Evolutionary conservation across 768 basidiomycete species (phyloP).

Genomic region (Daedaleopsis nitida): DNA sequence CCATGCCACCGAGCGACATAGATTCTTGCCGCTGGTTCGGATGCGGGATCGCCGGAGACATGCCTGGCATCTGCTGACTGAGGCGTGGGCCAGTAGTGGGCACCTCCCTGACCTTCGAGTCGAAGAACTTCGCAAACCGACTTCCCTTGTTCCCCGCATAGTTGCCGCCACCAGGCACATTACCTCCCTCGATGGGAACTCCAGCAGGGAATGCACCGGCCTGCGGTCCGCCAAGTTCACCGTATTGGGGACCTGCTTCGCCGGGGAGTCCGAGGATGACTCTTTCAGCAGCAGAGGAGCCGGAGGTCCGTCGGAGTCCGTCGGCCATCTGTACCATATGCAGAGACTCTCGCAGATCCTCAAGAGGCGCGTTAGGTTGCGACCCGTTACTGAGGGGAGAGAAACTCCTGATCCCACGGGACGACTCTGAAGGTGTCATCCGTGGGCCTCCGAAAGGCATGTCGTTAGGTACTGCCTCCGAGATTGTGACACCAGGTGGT

Average conservation of each 20-base stretch:
- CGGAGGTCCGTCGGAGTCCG: constrained; percentile 22
- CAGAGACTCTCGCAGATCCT: constrained; percentile 25
- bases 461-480: constrained; percentile 5
- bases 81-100: constrained; percentile 34
- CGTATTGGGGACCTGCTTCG: constrained; percentile 16
- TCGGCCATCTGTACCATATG: constrained; percentile 24
- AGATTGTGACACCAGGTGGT: constrained; percentile 2
- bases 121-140: constrained; percentile 87
- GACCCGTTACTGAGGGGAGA: constrained; percentile 28
- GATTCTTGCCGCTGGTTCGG: constrained; percentile 50
- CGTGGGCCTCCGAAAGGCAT: constrained; percentile 17
- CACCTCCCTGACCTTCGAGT: constrained; percentile 57
- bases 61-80: constrained; percentile 40
- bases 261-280: constrained; percentile 21
- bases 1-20: constrained; percentile 38
- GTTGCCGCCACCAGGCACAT: constrained; percentile 39
- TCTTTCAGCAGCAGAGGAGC: constrained; percentile 21
- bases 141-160: constrained; percentile 69
- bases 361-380: constrained; percentile 17
- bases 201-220: constrained; percentile 15
- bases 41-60: constrained; percentile 39
- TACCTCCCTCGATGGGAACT: constrained; percentile 21
- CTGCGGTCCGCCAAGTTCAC: constrained; percentile 20
- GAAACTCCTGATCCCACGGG: constrained; percentile 23
- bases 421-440: constrained; percentile 24